Base-by-base conservation (phyloP, 257 asterid species). In the Solanum sejunctum region DNA sequence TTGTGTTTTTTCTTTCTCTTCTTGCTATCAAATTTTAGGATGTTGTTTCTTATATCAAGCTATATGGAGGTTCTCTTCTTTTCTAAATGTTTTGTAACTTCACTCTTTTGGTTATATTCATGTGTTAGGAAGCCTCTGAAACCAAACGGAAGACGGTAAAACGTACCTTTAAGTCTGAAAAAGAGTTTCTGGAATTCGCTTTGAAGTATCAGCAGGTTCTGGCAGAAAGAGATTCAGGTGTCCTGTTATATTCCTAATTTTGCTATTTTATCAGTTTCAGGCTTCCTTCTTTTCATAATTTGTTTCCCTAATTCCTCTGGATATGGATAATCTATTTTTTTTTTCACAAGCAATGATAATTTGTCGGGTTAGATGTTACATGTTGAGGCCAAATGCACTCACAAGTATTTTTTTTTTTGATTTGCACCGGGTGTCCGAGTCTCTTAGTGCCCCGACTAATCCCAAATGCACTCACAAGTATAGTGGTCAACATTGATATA, bases 181-280 rank as follows among this genome's bases (percentile, higher is more conserved):
- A 94, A 88, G 98, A 97, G 86, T 90, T 93, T 89, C 87, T 97
- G 94, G 98, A 95, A 90, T 97, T 95, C 85, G 92, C 98, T 83
- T 85, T 97, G 91, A 92, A 87, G 88, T 95, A 94, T 92, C 99
- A 94, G 84, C 98, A 97, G 88, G 94, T 93, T 85, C 84, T 94
- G 84, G 90, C 92, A 69, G 99, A 97, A 90, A 92, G 98, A 93
- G 98, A 97, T 94, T 94, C 98, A 56, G 99, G 99, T 97, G 88
- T 83, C 91, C 85, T 83, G 83, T 47, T 85, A 36, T 81, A 84
- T 45, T 84, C 81, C 52, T 43, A 26, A 47, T 84, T 78, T 73
- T 86, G 70, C 58, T 47, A 47, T 84, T 70, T 72, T 61, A 86
- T 75, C 45, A 49, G 41, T 16, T 51, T 49, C 12, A 18, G 45